A percentile compares a stretch with the other conserved stretches of the same genome.
These are phyloP conservation scores for Boletus vinaceobasis DNA, from an alignment of 768 basidiomycete species.

Conservation along the genomic window DNA sequence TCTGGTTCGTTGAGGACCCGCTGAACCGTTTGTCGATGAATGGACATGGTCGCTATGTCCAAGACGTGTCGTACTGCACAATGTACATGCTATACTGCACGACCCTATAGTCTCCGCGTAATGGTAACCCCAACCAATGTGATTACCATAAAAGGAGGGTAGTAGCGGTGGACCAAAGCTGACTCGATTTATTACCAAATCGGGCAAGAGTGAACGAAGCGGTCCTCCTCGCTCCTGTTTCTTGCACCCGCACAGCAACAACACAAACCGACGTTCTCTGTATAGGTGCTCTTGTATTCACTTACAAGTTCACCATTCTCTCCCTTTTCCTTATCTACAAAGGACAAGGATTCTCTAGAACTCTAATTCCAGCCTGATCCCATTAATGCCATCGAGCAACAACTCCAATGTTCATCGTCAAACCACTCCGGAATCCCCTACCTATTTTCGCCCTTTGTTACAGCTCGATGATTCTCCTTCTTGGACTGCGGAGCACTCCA, in stretches of 20 bases:
- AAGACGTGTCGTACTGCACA: neutral
- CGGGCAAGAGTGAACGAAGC: conserved; percentile 1
- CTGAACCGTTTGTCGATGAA: neutral
- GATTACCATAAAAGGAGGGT: conserved; percentile 16
- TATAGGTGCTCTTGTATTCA: conserved; percentile 31
- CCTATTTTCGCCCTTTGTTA: conserved; percentile 29
- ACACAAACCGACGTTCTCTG: conserved; percentile 5
- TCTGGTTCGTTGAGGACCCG: neutral
- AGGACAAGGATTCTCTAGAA: conserved; percentile 14
- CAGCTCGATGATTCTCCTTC: conserved; percentile 31
- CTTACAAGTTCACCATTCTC: conserved; percentile 27
- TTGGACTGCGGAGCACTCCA: conserved; percentile 14
- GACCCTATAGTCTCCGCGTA: neutral
- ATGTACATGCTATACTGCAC: neutral
- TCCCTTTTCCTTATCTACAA: conserved; percentile 17
- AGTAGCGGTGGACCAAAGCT: conserved; percentile 2
- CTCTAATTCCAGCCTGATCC: conserved; percentile 12
- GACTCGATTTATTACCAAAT: conserved; percentile 21
- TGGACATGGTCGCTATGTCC: neutral
- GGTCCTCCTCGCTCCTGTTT: conserved; percentile 24
- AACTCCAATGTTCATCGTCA: conserved; percentile 23
- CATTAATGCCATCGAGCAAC: conserved; percentile 32
- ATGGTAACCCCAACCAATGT: neutral
- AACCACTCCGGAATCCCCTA: conserved; percentile 16
- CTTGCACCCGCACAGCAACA: conserved; percentile 19